phyloP scores from a whole-genome alignment of 495 filamentous ascomycete genomes.

The Penicillium fimorum region DNA sequence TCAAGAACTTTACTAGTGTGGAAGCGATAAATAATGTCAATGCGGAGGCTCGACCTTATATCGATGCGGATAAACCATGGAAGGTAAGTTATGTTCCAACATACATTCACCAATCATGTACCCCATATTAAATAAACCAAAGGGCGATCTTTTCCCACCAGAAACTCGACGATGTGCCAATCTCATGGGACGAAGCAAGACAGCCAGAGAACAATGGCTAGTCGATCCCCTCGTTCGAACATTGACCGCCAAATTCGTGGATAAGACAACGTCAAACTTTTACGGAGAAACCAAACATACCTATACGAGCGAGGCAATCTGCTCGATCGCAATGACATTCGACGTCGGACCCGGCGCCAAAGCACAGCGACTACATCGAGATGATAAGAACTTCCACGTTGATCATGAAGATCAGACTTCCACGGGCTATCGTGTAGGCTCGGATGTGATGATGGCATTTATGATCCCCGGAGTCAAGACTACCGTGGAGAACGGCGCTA shows the following conservation, averaged over 20 bases:
- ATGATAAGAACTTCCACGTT: slow-evolving; percentile 33
- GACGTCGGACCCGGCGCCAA: slow-evolving; percentile 21
- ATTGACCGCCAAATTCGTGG: slow-evolving; percentile 16
- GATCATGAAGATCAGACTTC: slow-evolving; percentile 19
- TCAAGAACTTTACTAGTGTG: slow-evolving; percentile 22
- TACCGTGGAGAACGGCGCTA: slow-evolving; percentile 34
- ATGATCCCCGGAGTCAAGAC: slow-evolving; percentile 37
- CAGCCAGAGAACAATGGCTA: slow-evolving; percentile 20
- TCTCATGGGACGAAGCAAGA: slow-evolving; percentile 20
- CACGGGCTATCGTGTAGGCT: slow-evolving; percentile 24
- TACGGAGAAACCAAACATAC: slow-evolving; percentile 18
- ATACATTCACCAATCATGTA: too few relatives aligned
- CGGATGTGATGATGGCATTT: slow-evolving; percentile 13
- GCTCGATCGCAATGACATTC: slow-evolving; percentile 27
- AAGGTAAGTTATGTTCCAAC: slow-evolving; percentile 18
- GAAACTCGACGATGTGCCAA: slow-evolving; percentile 23
- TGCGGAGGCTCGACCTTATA: slow-evolving; percentile 7
- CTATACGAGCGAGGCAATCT: slow-evolving; percentile 22
- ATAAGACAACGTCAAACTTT: slow-evolving; percentile 24
- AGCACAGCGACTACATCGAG: slow-evolving; percentile 30
- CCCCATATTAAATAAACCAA: too few relatives aligned
- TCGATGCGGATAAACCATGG: slow-evolving; percentile 18
- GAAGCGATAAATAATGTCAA: slow-evolving; percentile 1
- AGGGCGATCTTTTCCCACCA: slow-evolving; percentile 26
- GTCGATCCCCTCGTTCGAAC: slow-evolving; percentile 20